Base-by-base conservation (phyloP, 2,329 filamentous ascomycete genomes). In the Pezicula rhizophila region DNA sequence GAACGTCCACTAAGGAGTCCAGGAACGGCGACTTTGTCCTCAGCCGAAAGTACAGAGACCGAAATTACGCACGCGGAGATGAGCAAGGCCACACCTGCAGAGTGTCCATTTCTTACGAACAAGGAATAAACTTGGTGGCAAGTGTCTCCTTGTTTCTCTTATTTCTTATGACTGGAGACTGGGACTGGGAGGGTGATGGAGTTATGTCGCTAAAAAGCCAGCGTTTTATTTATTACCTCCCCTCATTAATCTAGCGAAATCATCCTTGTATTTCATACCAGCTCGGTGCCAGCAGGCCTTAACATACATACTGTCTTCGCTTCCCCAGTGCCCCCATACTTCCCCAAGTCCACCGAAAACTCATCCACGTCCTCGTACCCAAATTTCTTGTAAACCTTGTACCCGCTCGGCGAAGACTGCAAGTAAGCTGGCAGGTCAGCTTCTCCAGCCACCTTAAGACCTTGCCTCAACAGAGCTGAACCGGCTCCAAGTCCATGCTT, bases 91-190 rank as follows among this genome's bases (percentile, higher is more conserved):
- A 42, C 42, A 7, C 28, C 38, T 8, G 39, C 42, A 18, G 52
- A 51, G 17, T 51, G 52, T 46, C 52, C 52, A 12, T 51, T 51
- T 38, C 34, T 53, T 14, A 46, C 43, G 48, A 53, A 53, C 40
- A 50, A 45, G 31, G 52, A 53, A 35, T 53, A 31, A 51, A 15
- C 4, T 12, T 31, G 14, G 7, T 42, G 8, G 20, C 18, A 8
- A 4, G 3, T 25, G 18, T 12, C 39, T 23, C 14, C 3, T 3
- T 18, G 5, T 20, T 42, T 15, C 26, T 42, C 20, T 42, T 25
- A 15, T 26, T 11, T 15, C 20, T 25, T 23, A 5, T 5, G 23
- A 23, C 6, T 3, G 23, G 23, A 23, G 23, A 5, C 23, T 23
- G 23, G 23, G 23, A 5, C 23, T 23, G 23, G 23, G 23, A 23